Evolutionary conservation across 805 yeast species (phyloP).

Genomic region (Yamadazyma laniorum): DNA sequence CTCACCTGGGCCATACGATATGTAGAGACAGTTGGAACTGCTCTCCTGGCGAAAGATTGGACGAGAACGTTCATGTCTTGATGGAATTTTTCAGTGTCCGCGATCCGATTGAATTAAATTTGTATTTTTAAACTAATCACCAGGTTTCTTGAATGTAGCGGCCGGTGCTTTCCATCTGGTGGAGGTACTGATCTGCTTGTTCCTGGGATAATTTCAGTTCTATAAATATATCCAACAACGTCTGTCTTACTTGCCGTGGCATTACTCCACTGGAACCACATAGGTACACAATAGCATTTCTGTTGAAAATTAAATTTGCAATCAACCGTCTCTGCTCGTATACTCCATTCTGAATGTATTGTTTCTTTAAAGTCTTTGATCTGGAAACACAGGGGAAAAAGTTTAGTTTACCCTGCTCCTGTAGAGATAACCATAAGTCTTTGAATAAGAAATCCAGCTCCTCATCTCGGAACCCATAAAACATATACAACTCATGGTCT

Average conservation of each 20-base stretch:
- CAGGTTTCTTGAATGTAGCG: conserved; percentile 88
- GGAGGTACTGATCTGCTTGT: conserved; percentile 49
- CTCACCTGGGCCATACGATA: no score
- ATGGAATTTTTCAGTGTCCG: conserved; percentile 2
- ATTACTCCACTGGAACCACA: conserved; percentile 95
- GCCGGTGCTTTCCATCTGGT: conserved; percentile 59
- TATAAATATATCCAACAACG: conserved; percentile 61
- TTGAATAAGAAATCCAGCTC: conserved; percentile 69
- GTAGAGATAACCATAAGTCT: conserved; percentile 48
- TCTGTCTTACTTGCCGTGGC: conserved; percentile 88
- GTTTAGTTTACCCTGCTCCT: conserved; percentile 27
- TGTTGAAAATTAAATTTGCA: conserved; percentile 49
- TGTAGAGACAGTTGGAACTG: not conserved
- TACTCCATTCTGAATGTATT: conserved; percentile 77
- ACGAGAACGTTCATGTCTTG: no score
- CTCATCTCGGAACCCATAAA: conserved; percentile 71
- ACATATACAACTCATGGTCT: conserved; percentile 46
- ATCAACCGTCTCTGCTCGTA: conserved; percentile 50
- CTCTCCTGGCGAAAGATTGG: not conserved
- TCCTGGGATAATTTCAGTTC: conserved; percentile 43
- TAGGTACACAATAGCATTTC: conserved; percentile 65
- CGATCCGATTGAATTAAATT: no score
- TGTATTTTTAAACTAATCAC: no score
- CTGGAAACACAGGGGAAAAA: conserved; percentile 47
- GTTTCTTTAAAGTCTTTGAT: conserved; percentile 37